Conservation (phyloP, 805 yeast species). For the Komagataella kurtzmanii region DNA sequence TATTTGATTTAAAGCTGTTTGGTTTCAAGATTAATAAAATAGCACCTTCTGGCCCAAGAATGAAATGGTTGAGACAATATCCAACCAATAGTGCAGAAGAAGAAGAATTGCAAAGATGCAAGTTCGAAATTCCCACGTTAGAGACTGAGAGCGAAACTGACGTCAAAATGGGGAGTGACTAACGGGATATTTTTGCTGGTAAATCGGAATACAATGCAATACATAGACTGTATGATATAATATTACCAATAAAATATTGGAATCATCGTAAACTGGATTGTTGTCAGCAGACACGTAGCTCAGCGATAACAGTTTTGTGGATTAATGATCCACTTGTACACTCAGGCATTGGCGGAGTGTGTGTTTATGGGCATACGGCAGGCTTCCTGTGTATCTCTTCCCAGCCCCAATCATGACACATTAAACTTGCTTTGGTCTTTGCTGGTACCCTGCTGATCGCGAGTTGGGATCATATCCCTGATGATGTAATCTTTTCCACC, state of each 20-base stretch:
- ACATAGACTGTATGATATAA: neutral
- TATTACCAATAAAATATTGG: neutral
- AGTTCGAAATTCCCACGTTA: slow-evolving; percentile 21
- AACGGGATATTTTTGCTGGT: neutral
- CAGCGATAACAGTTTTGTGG: no score
- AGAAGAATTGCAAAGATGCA: slow-evolving; percentile 51
- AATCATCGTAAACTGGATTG: neutral
- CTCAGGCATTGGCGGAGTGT: no score
- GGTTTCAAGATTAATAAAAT: slow-evolving; percentile 75
- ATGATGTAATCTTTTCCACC: neutral
- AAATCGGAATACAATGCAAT: neutral
- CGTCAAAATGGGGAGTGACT: neutral
- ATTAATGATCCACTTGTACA: no score
- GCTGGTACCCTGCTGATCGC: neutral
- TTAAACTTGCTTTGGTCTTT: neutral
- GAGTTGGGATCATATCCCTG: neutral
- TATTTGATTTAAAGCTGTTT: slow-evolving; percentile 63
- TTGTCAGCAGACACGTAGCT: neutral
- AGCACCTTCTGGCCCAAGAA: slow-evolving; percentile 79
- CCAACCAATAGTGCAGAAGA: slow-evolving; percentile 54
- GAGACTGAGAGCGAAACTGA: neutral
- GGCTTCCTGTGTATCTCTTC: neutral
- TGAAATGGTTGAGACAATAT: slow-evolving; percentile 83
- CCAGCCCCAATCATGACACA: neutral
- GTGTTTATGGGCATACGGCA: neutral